Percentiles rank a stretch among this genome's conserved stretches.
These are phyloP conservation scores for Diaporthe sp. DNA, from an alignment of 2,329 filamentous ascomycete species.

Conservation along the genomic window DNA sequence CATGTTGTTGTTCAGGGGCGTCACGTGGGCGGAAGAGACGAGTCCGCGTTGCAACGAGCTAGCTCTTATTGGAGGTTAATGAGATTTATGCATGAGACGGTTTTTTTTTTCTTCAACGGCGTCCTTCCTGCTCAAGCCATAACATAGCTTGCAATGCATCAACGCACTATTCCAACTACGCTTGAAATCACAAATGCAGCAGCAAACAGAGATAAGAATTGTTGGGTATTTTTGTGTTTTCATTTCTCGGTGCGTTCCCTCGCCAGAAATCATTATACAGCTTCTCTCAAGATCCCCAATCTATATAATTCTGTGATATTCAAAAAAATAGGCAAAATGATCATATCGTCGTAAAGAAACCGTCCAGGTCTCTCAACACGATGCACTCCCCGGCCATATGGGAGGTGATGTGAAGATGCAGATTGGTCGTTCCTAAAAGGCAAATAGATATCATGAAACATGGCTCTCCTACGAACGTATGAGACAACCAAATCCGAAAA, in stretches of 20 bases:
- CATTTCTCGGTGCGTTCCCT: neutral
- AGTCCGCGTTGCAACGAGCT: conserved; percentile 18
- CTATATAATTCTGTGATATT: conserved; percentile 28
- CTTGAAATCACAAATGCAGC: neutral
- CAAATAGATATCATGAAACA: conserved; percentile 32
- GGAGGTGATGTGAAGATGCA: conserved; percentile 22
- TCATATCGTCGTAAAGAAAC: conserved; percentile 36
- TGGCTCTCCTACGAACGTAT: neutral
- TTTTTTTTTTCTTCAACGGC: neutral
- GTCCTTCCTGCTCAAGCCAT: neutral
- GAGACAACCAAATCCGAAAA: neutral
- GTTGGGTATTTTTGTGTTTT: conserved; percentile 26
- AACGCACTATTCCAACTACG: neutral
- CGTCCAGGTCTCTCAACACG: neutral
- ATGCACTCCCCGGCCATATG: neutral
- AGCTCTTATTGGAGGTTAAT: neutral
- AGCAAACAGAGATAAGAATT: neutral
- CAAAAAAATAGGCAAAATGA: neutral
- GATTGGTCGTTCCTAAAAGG: conserved; percentile 6
- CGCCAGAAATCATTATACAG: conserved; percentile 12
- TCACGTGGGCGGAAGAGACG: conserved; percentile 22
- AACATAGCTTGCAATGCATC: neutral
- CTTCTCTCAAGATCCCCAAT: conserved; percentile 2
- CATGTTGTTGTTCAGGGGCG: neutral
- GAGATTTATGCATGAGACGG: neutral